Evolutionary conservation across 1,284 basidiomycete genomes (phyloP), one percentile per base, ranked within the genome.

Genomic region (Gymnopus androsaceus): DNA sequence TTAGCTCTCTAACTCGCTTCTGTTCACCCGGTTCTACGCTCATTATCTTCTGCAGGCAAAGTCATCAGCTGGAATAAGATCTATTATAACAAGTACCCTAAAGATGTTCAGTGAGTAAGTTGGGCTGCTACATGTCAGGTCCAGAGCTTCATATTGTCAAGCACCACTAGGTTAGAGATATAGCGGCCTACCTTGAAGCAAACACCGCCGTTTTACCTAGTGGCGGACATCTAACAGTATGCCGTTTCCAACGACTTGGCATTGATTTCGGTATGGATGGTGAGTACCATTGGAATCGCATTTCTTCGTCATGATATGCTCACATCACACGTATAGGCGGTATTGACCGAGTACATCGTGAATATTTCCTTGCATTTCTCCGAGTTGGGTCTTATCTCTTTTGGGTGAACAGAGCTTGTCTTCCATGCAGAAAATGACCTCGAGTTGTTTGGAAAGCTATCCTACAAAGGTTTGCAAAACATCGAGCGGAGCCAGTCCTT

Each of bases 51-150:
- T 19, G 40, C 40, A 76, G 75, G 64, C 9, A 69, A 70, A 44
- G 68, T 80, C 15, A 65, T 71, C 3, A 69, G 74, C 52, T 67
- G 80, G 48, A 82, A 82, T 57, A 62, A 69, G n/a, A 62, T 75
- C 0, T 82, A 80, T 60, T 81, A 81, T 58, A 58, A 69, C 34
- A 82, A 82, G 61, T 81, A 80, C 62, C 78, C 80, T 0, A 65
- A 69, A 34, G 80, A 82, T 59, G 60, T 80, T 17, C 65, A 72
- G 59, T 68, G 76, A 23, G 75, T 78, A 56, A n/a, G 66, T 51
- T 23, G 23, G n/a, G 19, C 31, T 27, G 8, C 2, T 21, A n/a
- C 15, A 41, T 14, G 34, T 17, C 41, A 21, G 12, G 17, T 17
- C 27, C 31, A 23, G 47, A 33, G 17, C 14, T 30, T 51, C 25